Base-by-base conservation (phyloP, 768 basidiomycete genomes). In the Boletus subcaerulescens region DNA sequence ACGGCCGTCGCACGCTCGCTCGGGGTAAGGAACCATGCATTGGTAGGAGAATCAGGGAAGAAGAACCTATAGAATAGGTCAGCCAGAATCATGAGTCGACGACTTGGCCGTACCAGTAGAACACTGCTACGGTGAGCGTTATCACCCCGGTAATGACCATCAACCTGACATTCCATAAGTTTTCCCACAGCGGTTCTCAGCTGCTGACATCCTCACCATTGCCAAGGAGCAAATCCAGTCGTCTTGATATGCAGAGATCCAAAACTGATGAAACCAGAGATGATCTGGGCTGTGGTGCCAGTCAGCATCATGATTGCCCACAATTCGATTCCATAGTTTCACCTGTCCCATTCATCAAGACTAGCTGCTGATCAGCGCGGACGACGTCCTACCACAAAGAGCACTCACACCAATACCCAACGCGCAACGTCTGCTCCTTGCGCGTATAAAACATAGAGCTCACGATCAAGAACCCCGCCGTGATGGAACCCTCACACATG, bases 371-470 rank as follows among this genome's bases (percentile, higher is more conserved):
- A 18, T 53, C 14, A 55, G 53, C 29, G n/a, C 12, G 17, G 13
- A 32, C 26, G 18, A 43, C 38, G 11, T 13, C 22, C 24, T 14
- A 10, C 2, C 17, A 15, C 8, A 39, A 48, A 14, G 7, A 8
- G 5, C 5, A 73, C 86, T 70, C 65, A 89, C 87, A 88, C 86
- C 86, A 89, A 62, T 87, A 89, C 4, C 88, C 87, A 18, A 89
- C 80, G 12, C 88, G 73, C 39, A 80, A 58, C 0, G 85, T 89
- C 62, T 87, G 85, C 60, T 90, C 88, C 8, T 68, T 81, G 48
- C 84, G 78, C 0, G 86, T 89, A 61, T 89, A 89, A 61, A 89
- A 90, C 87, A 89, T 89, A 29, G 84, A 81, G 38, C 76, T 87
- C 52, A 89, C 83, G 47, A 90, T 85, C 78, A 90, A 70, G 67